phyloP scores from a whole-genome alignment of 768 basidiomycete genomes.

The Amanita jacksonii region DNA sequence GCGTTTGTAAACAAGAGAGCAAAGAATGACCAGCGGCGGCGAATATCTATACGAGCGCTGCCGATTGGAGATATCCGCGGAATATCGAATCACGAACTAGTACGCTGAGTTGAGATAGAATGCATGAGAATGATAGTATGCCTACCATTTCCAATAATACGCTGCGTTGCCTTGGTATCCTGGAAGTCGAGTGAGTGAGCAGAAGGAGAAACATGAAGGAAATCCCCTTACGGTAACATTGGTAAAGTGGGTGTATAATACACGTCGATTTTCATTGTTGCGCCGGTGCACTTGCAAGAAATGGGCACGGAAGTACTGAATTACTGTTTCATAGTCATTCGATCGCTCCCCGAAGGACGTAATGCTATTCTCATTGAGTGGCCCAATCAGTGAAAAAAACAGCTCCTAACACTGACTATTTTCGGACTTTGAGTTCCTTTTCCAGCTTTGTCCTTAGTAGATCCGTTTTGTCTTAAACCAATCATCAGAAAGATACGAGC shows the following conservation, averaged over 20 bases:
- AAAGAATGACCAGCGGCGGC: no score
- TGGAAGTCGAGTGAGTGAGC: conserved; percentile 18
- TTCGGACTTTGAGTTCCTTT: conserved; percentile 58
- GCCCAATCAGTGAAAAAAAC: neutral
- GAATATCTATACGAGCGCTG: conserved; percentile 39
- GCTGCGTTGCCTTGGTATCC: conserved; percentile 80
- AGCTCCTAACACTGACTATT: conserved; percentile 49
- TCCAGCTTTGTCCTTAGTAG: conserved; percentile 65
- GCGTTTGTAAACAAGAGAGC: no score
- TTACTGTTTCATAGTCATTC: conserved; percentile 76
- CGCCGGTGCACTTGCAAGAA: conserved; percentile 75
- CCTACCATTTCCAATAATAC: conserved; percentile 72
- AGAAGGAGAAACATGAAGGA: neutral
- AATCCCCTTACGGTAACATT: conserved; percentile 55
- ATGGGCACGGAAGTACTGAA: conserved; percentile 82
- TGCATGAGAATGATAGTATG: neutral
- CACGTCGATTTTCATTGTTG: conserved; percentile 72
- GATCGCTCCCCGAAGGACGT: conserved; percentile 71
- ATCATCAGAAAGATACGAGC: conserved; percentile 9
- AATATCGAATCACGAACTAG: conserved; percentile 68
- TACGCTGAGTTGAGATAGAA: conserved; percentile 7
- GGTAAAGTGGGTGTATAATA: conserved; percentile 76
- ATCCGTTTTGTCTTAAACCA: conserved; percentile 60
- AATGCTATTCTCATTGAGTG: conserved; percentile 37
- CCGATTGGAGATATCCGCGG: conserved; percentile 64